Evolutionary conservation across 345 rosid species (phyloP), one percentile per base, ranked within the genome.

Genomic region (Zanthoxylum bungeanum): DNA sequence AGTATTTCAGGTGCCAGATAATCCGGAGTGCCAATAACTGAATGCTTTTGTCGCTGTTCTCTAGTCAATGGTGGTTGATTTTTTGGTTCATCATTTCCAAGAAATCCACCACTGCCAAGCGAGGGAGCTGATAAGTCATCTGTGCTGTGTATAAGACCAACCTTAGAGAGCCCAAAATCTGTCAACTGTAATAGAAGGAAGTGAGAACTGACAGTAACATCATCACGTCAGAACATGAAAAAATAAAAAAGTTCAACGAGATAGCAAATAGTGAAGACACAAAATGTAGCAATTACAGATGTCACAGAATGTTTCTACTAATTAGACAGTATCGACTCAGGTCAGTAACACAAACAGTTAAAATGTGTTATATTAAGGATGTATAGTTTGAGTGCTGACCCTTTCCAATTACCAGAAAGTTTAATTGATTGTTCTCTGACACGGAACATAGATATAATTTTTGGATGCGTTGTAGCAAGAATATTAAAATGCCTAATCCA

Each of bases 1-100:
- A 95, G 99, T 75, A 95, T 92, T 80, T 95, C 99, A 28, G 99
- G 99, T 61, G 99, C 99, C 78, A 95, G 82, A 86, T 95, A 95
- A 83, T 95, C 99, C 22, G 98, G 99, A 36, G 99, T 92, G 57
- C 98, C 99, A 76, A 86, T 88, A 33, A 89, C 97, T 9, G 90
- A 78, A 79, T 88, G 91, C 78, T 89, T 91, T 78, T 80, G 87
- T 52, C 90, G 90, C 52, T 84, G 80, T 73, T 87, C 93, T 88
- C 79, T 87, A 52, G 61, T 86, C 42, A 71, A 42, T 64, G 84
- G 76, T 53, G 69, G 71, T 74, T 79, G 81, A 74, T 64, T 55
- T 70, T 77, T 82, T 59, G 77, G 77, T 80, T 83, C 93, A 71
- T 88, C 83, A 22, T 89, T 86, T 63, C 79, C 84, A 27, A 80